Evolutionary conservation across 164 flowering plant genomes (phyloP).

Genomic region (Houttuynia cordata): DNA sequence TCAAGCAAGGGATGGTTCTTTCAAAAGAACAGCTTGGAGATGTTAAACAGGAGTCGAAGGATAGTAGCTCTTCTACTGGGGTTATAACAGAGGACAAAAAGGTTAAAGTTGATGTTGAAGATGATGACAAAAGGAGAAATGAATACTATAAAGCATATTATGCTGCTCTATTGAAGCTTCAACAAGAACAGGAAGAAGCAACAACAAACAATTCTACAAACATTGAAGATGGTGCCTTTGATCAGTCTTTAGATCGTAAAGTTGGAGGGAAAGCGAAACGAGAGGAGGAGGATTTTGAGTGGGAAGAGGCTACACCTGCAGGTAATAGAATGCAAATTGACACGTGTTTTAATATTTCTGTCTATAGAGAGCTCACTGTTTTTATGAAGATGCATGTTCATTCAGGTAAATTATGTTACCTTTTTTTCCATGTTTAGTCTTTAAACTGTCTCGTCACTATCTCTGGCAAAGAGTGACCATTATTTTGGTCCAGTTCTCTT

Average conservation of each 20-base stretch:
- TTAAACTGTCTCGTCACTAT: background rate
- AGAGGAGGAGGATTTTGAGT: slow-evolving; percentile 50
- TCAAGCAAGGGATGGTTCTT: slow-evolving; percentile 87
- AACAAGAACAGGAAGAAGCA: slow-evolving; percentile 39
- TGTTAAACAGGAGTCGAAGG: slow-evolving; percentile 45
- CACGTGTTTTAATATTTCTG: too few species aligned
- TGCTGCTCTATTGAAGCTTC: slow-evolving; percentile 59
- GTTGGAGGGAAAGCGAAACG: slow-evolving; percentile 82
- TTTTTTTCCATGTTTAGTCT: background rate
- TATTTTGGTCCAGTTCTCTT: too few species aligned
- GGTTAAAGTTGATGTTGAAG: slow-evolving; percentile 18
- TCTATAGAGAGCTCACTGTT: background rate
- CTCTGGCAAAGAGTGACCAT: background rate
- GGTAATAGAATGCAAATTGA: slow-evolving; percentile 26
- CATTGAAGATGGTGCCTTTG: slow-evolving; percentile 15
- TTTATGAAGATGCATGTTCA: background rate
- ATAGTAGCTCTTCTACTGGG: slow-evolving; percentile 19
- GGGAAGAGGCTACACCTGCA: slow-evolving; percentile 71
- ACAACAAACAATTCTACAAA: slow-evolving; percentile 1
- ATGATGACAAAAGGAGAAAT: slow-evolving; percentile 46
- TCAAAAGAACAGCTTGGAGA: slow-evolving; percentile 88
- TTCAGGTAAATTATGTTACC: background rate
- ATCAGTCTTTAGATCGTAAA: slow-evolving; percentile 35
- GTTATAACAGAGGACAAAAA: slow-evolving; percentile 56
- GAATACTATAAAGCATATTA: slow-evolving; percentile 85